Evolutionary conservation across 352 stramenopile species (phyloP), one percentile per base, ranked within the genome.

Genomic region (Phytophthora tentaculata): DNA sequence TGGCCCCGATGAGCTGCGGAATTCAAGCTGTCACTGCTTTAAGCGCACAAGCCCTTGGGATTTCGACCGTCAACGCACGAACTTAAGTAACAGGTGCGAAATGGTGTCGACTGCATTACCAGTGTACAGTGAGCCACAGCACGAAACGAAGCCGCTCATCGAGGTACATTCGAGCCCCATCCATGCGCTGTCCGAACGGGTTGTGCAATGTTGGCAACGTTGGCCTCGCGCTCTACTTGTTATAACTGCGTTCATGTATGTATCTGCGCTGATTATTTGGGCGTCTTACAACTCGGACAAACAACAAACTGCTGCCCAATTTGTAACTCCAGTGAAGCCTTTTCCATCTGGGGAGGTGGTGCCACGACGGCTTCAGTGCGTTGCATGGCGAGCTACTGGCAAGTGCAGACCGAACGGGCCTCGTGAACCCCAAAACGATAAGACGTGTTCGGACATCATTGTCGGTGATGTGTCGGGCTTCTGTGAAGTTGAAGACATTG

Each of bases 401-500:
- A 64, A 63, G 14, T 78, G 71, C 57, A 55, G 53, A 44, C 61
- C 71, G 32, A 66, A 65, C 45, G 71, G 71, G 2, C 67, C 66
- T 7, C 67, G 67, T 2, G 47, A 73, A 1, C 57, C 71, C 2
- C 39, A 64, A 29, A 66, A 60, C 19, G 71, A 75, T 53, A 64
- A 61, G 32, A 55, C 16, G 10, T 78, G 66, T 43, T 53, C 67
- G 32, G 26, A 64, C 5, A 17, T 43, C 2, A 60, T 78, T 22
- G 32, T 44, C 10, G 23, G 49, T n/a, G 74, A 74, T 13, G 61
- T 72, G 39, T 73, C 74, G 12, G 81, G 79, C 41, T 90, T 76
- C 55, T 72, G 65, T 32, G 65, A 72, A 26, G 59, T 72, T 22
- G 54, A 74, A 45, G 67, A 84, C 47, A 61, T 69, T 7, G 54